Conservation (phyloP, 768 basidiomycete species). For the Leccinum arenicola region DNA sequence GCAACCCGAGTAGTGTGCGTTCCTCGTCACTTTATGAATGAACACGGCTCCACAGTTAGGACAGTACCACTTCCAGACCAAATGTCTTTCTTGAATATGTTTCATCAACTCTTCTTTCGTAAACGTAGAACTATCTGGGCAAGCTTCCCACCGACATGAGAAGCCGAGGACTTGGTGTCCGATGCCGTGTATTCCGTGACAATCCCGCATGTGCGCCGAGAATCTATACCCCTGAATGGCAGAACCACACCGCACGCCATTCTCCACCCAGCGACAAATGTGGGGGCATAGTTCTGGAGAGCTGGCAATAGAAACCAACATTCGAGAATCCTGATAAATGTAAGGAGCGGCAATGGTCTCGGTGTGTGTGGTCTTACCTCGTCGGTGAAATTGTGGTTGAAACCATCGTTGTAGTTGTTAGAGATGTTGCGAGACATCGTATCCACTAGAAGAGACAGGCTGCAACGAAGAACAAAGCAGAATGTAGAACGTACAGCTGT, state of each 20-base stretch:
- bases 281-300: slow-evolving; percentile 27
- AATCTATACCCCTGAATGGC: slow-evolving; percentile 19
- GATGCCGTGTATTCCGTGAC: slow-evolving; percentile 17
- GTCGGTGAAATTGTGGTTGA: slow-evolving; percentile 30
- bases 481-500: slow-evolving; percentile 1
- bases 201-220: slow-evolving; percentile 17
- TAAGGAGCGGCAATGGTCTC: slow-evolving; percentile 3
- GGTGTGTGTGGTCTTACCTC: slow-evolving; percentile 17
- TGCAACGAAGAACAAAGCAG: background rate
- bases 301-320: slow-evolving; percentile 25
- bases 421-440: slow-evolving; percentile 21
- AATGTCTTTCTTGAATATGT: slow-evolving; percentile 27
- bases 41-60: slow-evolving; percentile 22
- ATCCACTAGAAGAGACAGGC: background rate
- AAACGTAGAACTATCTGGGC: slow-evolving; percentile 16
- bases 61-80: slow-evolving; percentile 27
- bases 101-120: slow-evolving; percentile 21
- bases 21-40: slow-evolving; percentile 12
- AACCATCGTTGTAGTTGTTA: slow-evolving; percentile 19
- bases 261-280: slow-evolving; percentile 23
- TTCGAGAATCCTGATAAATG: slow-evolving; percentile 22
- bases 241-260: slow-evolving; percentile 10
- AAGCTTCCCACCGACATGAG: slow-evolving; percentile 25
- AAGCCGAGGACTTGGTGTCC: slow-evolving; percentile 10
- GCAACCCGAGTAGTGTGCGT: slow-evolving; percentile 19